Evolutionary conservation across 1,284 basidiomycete genomes (phyloP).

Genomic region (Malassezia slooffiae): DNA sequence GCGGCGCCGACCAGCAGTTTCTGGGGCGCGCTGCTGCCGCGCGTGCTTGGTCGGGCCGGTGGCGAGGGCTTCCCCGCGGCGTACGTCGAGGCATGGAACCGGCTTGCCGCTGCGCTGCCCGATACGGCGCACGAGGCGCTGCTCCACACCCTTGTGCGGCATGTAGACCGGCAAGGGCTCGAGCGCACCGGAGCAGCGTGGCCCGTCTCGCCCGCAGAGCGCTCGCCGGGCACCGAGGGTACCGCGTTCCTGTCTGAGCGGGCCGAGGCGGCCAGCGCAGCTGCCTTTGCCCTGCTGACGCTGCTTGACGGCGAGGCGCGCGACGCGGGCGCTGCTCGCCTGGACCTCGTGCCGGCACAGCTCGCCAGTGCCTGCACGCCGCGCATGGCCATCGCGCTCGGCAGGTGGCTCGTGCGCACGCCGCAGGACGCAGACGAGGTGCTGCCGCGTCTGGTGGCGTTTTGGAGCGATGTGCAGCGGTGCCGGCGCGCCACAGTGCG

Average conservation of each 20-base stretch:
- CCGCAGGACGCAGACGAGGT: background rate
- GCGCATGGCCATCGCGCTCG: background rate
- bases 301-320: background rate
- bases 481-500: background rate
- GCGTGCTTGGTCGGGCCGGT: background rate
- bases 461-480: slow-evolving; percentile 5
- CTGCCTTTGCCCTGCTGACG: slow-evolving; percentile 2
- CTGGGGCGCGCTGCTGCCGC: background rate
- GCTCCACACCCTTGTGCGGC: background rate
- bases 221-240: slow-evolving; percentile 8
- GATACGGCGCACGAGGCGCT: background rate
- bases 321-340: background rate
- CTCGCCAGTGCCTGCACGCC: background rate
- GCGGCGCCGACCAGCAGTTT: background rate
- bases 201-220: slow-evolving; percentile 1
- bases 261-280: background rate
- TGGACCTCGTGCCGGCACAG: background rate
- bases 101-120: background rate
- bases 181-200: background rate
- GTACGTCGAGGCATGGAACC: slow-evolving; percentile 4
- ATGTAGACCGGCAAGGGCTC: background rate
- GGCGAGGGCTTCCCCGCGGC: background rate
- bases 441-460: background rate
- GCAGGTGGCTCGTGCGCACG: background rate
- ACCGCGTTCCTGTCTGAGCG: slow-evolving; percentile 4